phyloP scores from a whole-genome alignment of 495 filamentous ascomycete genomes.

The Neurospora sp. region DNA sequence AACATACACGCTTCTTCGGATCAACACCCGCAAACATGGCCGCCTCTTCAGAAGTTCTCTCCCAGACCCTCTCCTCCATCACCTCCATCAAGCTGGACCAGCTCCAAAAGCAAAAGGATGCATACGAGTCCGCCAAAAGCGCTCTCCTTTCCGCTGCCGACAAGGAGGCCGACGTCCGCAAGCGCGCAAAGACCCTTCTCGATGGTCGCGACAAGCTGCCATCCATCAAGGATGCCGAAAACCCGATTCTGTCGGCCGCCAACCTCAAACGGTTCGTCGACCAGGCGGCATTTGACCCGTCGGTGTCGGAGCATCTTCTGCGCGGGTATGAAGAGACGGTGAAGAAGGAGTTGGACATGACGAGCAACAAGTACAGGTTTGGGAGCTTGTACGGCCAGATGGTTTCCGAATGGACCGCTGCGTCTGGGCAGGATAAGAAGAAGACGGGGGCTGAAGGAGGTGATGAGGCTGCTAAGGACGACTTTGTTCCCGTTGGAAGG shows the following conservation, averaged over 20 bases:
- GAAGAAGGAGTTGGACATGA: slow-evolving; percentile 24
- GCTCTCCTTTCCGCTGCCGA: slow-evolving; percentile 19
- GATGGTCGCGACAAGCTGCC: slow-evolving; percentile 23
- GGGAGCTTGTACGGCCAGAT: slow-evolving; percentile 51
- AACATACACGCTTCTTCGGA: neutral
- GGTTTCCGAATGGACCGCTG: slow-evolving; percentile 57
- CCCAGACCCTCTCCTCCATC: slow-evolving; percentile 54
- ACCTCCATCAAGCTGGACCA: slow-evolving; percentile 55
- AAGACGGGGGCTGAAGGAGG: slow-evolving; percentile 7
- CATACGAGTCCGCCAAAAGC: slow-evolving; percentile 37
- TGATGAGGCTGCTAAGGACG: neutral
- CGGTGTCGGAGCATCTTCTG: slow-evolving; percentile 22
- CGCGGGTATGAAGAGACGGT: slow-evolving; percentile 30
- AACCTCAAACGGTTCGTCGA: slow-evolving; percentile 21
- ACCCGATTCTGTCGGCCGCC: slow-evolving; percentile 5
- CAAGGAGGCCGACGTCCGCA: slow-evolving; percentile 13
- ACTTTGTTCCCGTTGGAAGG: slow-evolving; percentile 12
- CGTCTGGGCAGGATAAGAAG: slow-evolving; percentile 5
- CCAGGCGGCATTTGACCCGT: slow-evolving; percentile 27
- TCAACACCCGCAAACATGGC: slow-evolving; percentile 12
- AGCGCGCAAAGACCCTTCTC: slow-evolving; percentile 16
- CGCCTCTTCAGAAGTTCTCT: slow-evolving; percentile 28
- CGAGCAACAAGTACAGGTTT: slow-evolving; percentile 46
- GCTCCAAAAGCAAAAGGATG: slow-evolving; percentile 44
- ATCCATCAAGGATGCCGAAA: slow-evolving; percentile 4